phyloP scores from a whole-genome alignment of 345 rosid species.

The Laguncularia racemosa region DNA sequence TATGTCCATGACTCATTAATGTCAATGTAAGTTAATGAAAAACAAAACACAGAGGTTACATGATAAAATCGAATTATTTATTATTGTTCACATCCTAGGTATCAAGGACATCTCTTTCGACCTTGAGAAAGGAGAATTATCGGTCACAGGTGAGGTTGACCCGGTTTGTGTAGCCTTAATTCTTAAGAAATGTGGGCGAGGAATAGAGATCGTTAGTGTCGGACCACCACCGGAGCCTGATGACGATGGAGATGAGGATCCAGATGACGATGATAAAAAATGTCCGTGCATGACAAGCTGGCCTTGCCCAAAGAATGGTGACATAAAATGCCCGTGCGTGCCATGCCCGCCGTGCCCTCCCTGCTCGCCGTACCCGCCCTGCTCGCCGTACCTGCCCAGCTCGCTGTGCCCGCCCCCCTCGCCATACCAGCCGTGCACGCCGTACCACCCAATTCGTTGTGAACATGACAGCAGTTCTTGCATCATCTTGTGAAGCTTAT shows the following conservation, averaged over 20 bases:
- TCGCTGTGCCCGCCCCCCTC: background rate
- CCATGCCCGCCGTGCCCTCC: background rate
- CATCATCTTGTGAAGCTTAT: background rate
- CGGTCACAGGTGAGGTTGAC: slow-evolving; percentile 5
- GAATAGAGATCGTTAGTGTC: background rate
- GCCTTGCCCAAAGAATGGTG: too few species aligned
- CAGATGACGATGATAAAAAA: background rate
- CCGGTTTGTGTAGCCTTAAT: slow-evolving; percentile 6
- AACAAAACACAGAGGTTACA: too few species aligned
- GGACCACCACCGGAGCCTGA: slow-evolving; percentile 7
- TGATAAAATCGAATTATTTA: too few species aligned
- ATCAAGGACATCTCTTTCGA: slow-evolving; percentile 6
- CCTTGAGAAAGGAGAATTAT: slow-evolving; percentile 2
- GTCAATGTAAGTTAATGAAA: too few species aligned
- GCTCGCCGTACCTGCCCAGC: background rate
- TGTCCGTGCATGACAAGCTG: too few species aligned
- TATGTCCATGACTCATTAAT: too few species aligned
- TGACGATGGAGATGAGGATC: background rate
- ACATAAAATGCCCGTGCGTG: too few species aligned
- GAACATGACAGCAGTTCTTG: slow-evolving; percentile 1
- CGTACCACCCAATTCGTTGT: background rate
- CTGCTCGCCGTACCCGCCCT: too few species aligned
- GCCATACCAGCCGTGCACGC: background rate
- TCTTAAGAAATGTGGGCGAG: slow-evolving; percentile 7
- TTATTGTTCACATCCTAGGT: background rate